These are phyloP conservation scores for Yamadazyma dendronema DNA, from an alignment of 1,139 yeast species.

Conservation along the genomic window DNA sequence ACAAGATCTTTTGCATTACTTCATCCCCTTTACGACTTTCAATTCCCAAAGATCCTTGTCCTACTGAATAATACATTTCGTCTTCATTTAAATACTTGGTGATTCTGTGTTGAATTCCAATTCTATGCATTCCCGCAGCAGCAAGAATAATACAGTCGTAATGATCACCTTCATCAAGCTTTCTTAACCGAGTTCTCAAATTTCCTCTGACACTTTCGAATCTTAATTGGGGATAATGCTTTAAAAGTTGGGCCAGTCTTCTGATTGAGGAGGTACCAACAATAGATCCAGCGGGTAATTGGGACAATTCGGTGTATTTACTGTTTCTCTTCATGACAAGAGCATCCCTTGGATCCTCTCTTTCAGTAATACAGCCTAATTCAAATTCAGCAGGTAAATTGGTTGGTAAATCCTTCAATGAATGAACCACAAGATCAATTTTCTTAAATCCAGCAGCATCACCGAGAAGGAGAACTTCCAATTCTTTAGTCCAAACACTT, in stretches of 20 bases:
- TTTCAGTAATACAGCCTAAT: slow-evolving; percentile 78
- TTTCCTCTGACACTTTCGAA: slow-evolving; percentile 86
- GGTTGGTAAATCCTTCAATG: slow-evolving; percentile 95
- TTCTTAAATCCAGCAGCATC: slow-evolving; percentile 62
- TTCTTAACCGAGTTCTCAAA: slow-evolving; percentile 74
- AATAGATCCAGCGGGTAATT: slow-evolving; percentile 79
- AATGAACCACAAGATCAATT: slow-evolving; percentile 88
- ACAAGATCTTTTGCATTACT: slow-evolving; percentile 55
- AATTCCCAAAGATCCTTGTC: slow-evolving; percentile 95
- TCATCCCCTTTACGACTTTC: slow-evolving; percentile 77
- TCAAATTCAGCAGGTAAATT: slow-evolving; percentile 85
- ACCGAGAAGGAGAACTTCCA: slow-evolving; percentile 72
- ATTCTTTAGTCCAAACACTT: slow-evolving; percentile 92
- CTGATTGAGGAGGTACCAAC: slow-evolving; percentile 95
- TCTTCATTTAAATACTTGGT: slow-evolving; percentile 68
- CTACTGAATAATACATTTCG: slow-evolving; percentile 94
- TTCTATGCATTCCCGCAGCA: slow-evolving; percentile 83
- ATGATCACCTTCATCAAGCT: slow-evolving; percentile 68
- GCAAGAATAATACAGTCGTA: slow-evolving; percentile 83
- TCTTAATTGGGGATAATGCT: slow-evolving; percentile 39
- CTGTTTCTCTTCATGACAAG: slow-evolving; percentile 75
- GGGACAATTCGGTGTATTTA: slow-evolving; percentile 59
- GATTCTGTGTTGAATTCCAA: slow-evolving; percentile 71
- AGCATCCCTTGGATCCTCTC: slow-evolving; percentile 94
- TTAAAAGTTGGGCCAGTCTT: slow-evolving; percentile 68